Conservation (phyloP, 2,329 filamentous ascomycete species). For the Alternaria sp. region DNA sequence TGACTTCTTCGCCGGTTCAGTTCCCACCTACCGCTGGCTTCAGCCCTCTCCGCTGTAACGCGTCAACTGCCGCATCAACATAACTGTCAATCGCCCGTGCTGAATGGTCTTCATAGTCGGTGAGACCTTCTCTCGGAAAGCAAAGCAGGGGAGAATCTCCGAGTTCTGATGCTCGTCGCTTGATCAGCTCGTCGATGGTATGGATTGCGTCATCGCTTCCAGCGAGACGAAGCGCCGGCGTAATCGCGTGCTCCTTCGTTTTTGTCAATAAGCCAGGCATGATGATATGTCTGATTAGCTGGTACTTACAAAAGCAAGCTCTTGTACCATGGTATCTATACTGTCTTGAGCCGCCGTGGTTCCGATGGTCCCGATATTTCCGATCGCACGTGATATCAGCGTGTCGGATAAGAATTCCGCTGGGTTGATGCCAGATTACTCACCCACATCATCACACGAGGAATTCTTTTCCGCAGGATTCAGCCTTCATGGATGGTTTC, state of each 20-base stretch:
- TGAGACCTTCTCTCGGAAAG: conserved; percentile 33
- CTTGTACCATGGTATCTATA: not conserved
- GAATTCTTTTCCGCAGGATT: not conserved
- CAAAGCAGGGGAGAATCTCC: conserved; percentile 29
- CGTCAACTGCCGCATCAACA: conserved; percentile 13
- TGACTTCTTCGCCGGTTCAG: not conserved
- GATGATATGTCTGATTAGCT: conserved; percentile 1
- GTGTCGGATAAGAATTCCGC: not conserved
- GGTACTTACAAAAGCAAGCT: not conserved
- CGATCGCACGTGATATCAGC: not conserved
- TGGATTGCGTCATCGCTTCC: conserved; percentile 21
- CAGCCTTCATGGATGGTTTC: not conserved
- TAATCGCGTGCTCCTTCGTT: conserved; percentile 11
- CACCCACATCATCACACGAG: not conserved
- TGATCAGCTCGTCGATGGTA: conserved; percentile 39
- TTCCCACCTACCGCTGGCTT: conserved; percentile 28
- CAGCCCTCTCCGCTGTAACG: conserved; percentile 29
- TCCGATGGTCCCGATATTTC: not conserved
- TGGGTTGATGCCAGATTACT: not conserved
- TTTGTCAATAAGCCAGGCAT: conserved; percentile 24
- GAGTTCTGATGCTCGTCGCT: conserved; percentile 24
- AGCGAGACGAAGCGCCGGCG: conserved; percentile 7
- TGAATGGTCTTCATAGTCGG: conserved; percentile 38
- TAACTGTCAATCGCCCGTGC: conserved; percentile 35
- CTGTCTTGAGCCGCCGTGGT: not conserved